A percentile compares a stretch with the other conserved stretches of the same genome.
phyloP scores from a whole-genome alignment of 345 rosid genomes.

The Noccaea bulbosa region DNA sequence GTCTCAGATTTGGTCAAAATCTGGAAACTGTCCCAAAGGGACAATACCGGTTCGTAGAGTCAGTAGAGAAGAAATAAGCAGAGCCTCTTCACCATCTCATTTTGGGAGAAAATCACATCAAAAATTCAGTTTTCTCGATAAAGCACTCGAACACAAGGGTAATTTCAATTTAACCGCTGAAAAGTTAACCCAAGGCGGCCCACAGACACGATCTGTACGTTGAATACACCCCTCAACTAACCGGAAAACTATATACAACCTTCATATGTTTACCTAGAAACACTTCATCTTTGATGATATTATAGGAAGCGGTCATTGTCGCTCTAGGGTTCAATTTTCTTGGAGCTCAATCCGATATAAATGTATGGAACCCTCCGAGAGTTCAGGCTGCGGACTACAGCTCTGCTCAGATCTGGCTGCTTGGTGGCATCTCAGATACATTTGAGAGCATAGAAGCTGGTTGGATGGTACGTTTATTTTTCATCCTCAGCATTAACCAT shows the following conservation, averaged over 20 bases:
- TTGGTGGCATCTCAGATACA: slow-evolving; percentile 34
- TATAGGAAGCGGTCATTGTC: slow-evolving; percentile 43
- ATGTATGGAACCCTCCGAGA: slow-evolving; percentile 54
- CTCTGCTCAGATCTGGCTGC: slow-evolving; percentile 54
- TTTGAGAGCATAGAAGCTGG: slow-evolving; percentile 56
- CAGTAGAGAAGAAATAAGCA: slow-evolving; percentile 44
- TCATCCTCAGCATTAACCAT: background rate
- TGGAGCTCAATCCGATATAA: slow-evolving; percentile 52
- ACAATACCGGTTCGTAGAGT: slow-evolving; percentile 58
- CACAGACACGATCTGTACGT: too few species aligned
- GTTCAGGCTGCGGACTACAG: slow-evolving; percentile 43
- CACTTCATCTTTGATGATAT: background rate
- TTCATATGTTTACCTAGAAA: background rate
- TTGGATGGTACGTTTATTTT: slow-evolving; percentile 48
- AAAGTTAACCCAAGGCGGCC: background rate
- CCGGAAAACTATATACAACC: background rate
- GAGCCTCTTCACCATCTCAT: slow-evolving; percentile 42
- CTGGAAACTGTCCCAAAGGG: slow-evolving; percentile 54
- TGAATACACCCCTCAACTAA: background rate
- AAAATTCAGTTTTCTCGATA: slow-evolving; percentile 10
- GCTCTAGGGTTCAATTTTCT: slow-evolving; percentile 45
- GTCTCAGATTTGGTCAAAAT: slow-evolving; percentile 53
- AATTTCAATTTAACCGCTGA: background rate
- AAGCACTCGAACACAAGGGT: slow-evolving; percentile 15
- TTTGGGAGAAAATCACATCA: slow-evolving; percentile 45